phyloP scores from a whole-genome alignment of 23 red algal genomes.

The Pyropia haitanensis region DNA sequence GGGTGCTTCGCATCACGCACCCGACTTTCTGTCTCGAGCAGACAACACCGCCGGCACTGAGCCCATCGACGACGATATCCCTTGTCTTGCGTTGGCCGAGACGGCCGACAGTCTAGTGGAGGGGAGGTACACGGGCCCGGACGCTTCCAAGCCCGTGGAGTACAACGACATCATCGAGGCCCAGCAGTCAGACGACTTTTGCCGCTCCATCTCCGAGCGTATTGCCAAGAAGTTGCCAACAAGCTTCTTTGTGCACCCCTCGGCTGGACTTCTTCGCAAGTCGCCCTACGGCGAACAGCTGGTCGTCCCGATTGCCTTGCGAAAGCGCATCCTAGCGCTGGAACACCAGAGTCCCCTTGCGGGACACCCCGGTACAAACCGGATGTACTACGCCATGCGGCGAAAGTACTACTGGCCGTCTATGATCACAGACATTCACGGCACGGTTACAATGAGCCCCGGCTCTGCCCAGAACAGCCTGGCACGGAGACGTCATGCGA shows the following conservation, averaged over 20 bases:
- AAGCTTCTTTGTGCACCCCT: too few species aligned
- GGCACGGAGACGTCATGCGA: neutral
- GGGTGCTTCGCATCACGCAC: neutral
- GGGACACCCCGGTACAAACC: neutral
- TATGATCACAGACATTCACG: neutral
- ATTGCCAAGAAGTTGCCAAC: too few species aligned
- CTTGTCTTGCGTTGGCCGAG: neutral
- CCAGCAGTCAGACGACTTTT: too few species aligned
- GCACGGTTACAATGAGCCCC: neutral
- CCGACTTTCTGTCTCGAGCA: neutral
- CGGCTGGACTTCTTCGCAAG: too few species aligned
- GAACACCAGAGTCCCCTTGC: neutral
- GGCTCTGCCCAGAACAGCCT: neutral
- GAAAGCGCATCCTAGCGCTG: neutral
- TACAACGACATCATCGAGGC: too few species aligned
- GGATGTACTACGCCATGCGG: neutral
- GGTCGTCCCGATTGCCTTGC: too few species aligned
- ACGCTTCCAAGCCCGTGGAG: too few species aligned
- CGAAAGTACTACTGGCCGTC: slow-evolving; percentile 2
- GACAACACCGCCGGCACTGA: neutral
- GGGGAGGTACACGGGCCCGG: too few species aligned
- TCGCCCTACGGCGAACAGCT: too few species aligned
- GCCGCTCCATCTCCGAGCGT: too few species aligned
- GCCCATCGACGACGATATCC: slow-evolving; percentile 1
- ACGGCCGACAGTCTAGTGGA: too few species aligned